Evolutionary conservation across 345 rosid species (phyloP), one percentile per base, ranked within the genome.

Genomic region (Laguncularia racemosa): DNA sequence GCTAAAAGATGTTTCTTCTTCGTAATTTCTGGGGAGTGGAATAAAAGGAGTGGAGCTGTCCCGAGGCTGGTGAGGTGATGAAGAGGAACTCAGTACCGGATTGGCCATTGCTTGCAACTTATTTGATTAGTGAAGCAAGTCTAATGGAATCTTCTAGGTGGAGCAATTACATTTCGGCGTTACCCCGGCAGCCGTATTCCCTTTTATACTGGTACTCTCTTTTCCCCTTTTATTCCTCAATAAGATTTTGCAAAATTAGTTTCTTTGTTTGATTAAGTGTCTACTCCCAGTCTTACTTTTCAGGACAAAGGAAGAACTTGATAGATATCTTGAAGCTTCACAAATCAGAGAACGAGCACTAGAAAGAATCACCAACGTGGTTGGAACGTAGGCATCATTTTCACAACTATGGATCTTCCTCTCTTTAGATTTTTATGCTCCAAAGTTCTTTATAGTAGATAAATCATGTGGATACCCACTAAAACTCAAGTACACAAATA

Each of bases 271-370:
- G 21, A 65, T 46, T 50, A 72, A 72, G 76, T 72, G 75, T 76
- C 63, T 77, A 66, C 77, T 81, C 81, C 81, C 88, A 81, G 76
- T 62, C 67, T 74, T 47, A 73, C 72, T 43, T 76, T 80, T 78
- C 89, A 91, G 96, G 98, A 86, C 98, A 20, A 87, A 88, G n/a
- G 69, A 78, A 15, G 92, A 91, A 53, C 89, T 92, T 71, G 98
- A 92, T 71, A 81, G 83, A 84, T 92, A 89, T 66, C 64, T 92
- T 71, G 98, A 92, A 81, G 97, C 98, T 62, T 92, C 97, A 4
- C 95, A 84, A 73, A 86, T 89, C 53, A 82, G 97, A 67, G 84
- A 84, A 66, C 89, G 93, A 21, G 97, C 98, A 15, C 77, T 89
- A 67, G 98, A 92, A 72, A 80, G 98, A 72, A 76, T 92, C 71